These are phyloP conservation scores for Linum usitatissimum DNA, from an alignment of 345 rosid genomes.

Conservation along the genomic window DNA sequence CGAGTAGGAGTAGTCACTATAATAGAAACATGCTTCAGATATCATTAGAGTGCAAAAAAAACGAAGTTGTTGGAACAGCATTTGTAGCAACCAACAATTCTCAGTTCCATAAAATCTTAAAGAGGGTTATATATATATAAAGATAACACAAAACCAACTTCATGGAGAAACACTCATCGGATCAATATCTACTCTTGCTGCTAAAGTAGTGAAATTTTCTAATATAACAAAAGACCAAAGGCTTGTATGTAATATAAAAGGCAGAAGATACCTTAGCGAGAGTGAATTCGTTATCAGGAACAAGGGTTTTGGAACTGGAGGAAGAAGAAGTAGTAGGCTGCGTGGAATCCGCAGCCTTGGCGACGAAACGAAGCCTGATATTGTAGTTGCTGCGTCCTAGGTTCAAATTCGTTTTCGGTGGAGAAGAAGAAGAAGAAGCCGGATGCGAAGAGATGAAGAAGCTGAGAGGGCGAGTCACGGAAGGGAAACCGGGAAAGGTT, in stretches of 20 bases:
- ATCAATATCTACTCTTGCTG: not conserved
- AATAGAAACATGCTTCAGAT: not conserved
- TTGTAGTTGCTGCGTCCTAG: conserved; percentile 12
- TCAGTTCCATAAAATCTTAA: not conserved
- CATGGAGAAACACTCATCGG: not conserved
- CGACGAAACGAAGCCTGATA: conserved; percentile 18
- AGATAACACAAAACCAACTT: not conserved
- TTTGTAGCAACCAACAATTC: not conserved
- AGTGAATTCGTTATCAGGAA: conserved; percentile 66
- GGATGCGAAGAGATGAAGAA: conserved; percentile 26
- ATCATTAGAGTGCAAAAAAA: not conserved
- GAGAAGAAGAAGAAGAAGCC: conserved; percentile 12
- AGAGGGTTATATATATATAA: not conserved
- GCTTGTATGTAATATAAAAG: too few relatives aligned
- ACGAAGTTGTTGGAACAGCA: too few relatives aligned
- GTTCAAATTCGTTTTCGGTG: conserved; percentile 1
- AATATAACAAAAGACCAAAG: not conserved
- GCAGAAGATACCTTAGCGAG: conserved; percentile 50
- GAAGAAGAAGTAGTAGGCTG: conserved; percentile 39
- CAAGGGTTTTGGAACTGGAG: conserved; percentile 28
- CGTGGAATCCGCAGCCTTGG: conserved; percentile 63
- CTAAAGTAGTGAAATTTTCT: not conserved
- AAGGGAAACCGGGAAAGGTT: not conserved
- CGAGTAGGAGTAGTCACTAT: not conserved
- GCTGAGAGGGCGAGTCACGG: not conserved